Base-by-base conservation (phyloP, 306 rosid species). In the Dryas octopetala region DNA sequence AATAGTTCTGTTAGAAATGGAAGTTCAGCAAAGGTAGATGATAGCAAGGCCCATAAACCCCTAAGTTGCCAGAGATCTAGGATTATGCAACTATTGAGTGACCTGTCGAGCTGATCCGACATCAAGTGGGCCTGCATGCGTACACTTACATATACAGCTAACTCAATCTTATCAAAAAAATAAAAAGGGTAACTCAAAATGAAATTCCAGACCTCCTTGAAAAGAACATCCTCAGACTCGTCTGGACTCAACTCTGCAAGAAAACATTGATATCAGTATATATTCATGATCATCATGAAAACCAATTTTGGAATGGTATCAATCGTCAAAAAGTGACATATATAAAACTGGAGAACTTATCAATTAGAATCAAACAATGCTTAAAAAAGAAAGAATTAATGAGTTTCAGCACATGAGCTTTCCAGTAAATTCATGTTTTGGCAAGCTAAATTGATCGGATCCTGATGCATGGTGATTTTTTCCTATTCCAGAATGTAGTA, bases 161-260 rank as follows among this genome's bases (percentile, higher is more conserved):
- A 32, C 38, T 32, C 38, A 32, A 32, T 32, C 38, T 32, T 32
- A 32, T 32, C 2, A 32, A 32, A 32, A 32, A 32, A 32, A 23
- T 23, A 23, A 23, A 32, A 32, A 32, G 38, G 38, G 70, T 70
- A 74, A 68, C 68, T 79, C 80, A 62, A 54, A 49, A 65, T 23
- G 58, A 71, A 75, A 81, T 65, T 26, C 12, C 83, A 71, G 70
- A 91, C 97, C 95, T 91, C 95, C 86, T 95, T 95, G 85, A 95
- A 95, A 79, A 95, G 98, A 90, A 95, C 97, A 81, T 95, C 98
- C 71, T 95, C 98, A 47, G 97, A 90, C 81, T 95, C 98, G 87
- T 95, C 98, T 4, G 93, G 88, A 79, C 98, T 95, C 83, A 95
- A 72, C 71, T 95, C 98, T 95, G 89, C 81, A 80, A 82, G 62